phyloP scores from a whole-genome alignment of 768 basidiomycete species.

The Rubroboletus pulcherrimus region DNA sequence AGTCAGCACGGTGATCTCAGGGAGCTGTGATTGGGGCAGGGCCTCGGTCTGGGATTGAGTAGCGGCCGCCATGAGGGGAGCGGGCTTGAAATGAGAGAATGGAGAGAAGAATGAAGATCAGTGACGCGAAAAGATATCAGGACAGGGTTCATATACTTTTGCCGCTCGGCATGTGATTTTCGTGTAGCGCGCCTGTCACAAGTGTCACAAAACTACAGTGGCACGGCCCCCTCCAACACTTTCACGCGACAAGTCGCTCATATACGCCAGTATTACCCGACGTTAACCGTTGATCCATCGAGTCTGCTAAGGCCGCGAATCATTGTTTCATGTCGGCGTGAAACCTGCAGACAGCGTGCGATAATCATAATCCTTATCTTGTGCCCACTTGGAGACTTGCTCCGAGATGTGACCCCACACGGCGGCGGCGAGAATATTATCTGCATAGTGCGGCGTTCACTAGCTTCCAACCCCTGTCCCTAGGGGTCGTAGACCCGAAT shows the following conservation, averaged over 20 bases:
- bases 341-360: background rate
- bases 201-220: constrained; percentile 17
- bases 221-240: background rate
- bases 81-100: background rate
- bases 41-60: constrained; percentile 24
- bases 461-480: constrained; percentile 4
- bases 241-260: constrained; percentile 5
- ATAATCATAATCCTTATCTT: background rate
- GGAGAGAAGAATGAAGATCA: constrained; percentile 3
- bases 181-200: constrained; percentile 20
- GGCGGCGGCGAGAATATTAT: background rate
- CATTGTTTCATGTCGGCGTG: background rate
- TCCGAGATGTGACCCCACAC: background rate
- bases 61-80: constrained; percentile 35
- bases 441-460: background rate
- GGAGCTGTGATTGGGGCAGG: constrained; percentile 24
- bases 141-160: constrained; percentile 29
- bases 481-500: constrained; percentile 3
- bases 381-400: background rate
- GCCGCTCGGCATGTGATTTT: constrained; percentile 24
- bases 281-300: background rate
- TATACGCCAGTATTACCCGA: background rate
- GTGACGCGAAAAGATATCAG: constrained; percentile 2
- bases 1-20: constrained; percentile 57
- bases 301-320: background rate